Base-by-base conservation (phyloP, 2,329 filamentous ascomycete species). In the Talaromyces rugulosus region DNA sequence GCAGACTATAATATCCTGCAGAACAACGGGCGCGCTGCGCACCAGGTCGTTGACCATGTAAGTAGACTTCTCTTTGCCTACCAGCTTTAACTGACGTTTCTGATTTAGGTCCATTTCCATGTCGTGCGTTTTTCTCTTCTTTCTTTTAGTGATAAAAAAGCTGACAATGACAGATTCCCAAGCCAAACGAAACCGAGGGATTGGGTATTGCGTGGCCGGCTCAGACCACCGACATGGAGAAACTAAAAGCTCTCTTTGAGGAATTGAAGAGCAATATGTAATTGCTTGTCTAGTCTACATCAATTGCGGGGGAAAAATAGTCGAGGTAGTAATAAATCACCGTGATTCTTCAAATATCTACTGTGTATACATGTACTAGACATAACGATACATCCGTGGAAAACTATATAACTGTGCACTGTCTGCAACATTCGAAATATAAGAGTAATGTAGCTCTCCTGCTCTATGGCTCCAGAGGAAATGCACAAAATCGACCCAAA, bases 31-130 rank as follows among this genome's bases (percentile, higher is more conserved):
- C 82, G 85, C 27, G 85, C 94, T 71, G 95, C 95, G 18, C 95
- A 99, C 77, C 95, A 98, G 80, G 82, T 89, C 66, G 94, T 99
- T 65, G 89, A 92, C 68, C 95, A 99, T 80, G 94, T 95, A 80
- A 79, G 87, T 80, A 31, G 23, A 40, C 36, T 58, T 47, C 23
- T 47, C n/a, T 44, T 18, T 44, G 16, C 23, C 16, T 12, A 9
- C 14, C 31, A 16, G 3, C 5, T 28, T 30, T 67, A 59, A 58
- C 40, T 28, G 23, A 18, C 28, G 16, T 28, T 62, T 28, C 59
- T 33, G 30, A 36, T 44, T 54, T 66, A 92, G 89, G 90, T 96
- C 68, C 93, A 97, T 75, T 94, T 99, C 78, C 95, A 99, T 74
- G 89, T 98, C 87, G 89, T 92, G 84, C 66, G 82, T 69, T 57